A percentile compares a stretch with the other conserved stretches of the same genome.
Conservation (phyloP, 2,329 filamentous ascomycete genomes). For the Trichophyton benhamiae region DNA sequence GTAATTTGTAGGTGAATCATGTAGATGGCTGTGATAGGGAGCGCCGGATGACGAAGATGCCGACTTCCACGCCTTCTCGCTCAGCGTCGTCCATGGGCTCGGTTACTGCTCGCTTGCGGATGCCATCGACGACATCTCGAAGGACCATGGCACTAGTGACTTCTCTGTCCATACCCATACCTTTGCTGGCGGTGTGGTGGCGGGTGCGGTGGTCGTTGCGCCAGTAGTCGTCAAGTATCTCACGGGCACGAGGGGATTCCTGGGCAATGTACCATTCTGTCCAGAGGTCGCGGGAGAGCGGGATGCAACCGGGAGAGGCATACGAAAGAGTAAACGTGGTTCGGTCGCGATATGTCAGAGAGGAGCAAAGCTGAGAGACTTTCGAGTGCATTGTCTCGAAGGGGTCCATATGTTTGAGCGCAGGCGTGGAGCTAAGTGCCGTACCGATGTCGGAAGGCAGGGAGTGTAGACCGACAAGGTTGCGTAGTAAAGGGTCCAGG, state of each 20-base stretch:
- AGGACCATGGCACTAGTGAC: conserved; percentile 45
- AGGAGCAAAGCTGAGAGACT: conserved; percentile 29
- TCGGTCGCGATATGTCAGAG: conserved; percentile 19
- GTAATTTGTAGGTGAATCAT: not conserved
- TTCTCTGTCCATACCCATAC: conserved; percentile 21
- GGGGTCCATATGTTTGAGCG: conserved; percentile 43
- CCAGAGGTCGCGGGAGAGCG: conserved; percentile 44
- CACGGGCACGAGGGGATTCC: conserved; percentile 47
- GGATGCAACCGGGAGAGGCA: conserved; percentile 39
- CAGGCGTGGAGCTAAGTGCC: conserved; percentile 42
- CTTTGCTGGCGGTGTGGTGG: conserved; percentile 19
- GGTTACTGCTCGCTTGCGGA: conserved; percentile 36
- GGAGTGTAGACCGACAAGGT: conserved; percentile 46
- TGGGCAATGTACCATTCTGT: conserved; percentile 54
- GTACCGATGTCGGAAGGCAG: conserved; percentile 46
- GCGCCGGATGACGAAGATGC: conserved; percentile 39
- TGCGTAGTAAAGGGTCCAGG: conserved; percentile 48
- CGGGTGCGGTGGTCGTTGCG: conserved; percentile 23
- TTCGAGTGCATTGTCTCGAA: conserved; percentile 40
- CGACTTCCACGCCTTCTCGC: conserved; percentile 34
- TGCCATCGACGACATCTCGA: conserved; percentile 46
- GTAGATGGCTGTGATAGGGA: conserved; percentile 14
- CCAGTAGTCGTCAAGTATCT: conserved; percentile 34
- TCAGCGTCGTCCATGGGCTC: conserved; percentile 25
- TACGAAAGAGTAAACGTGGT: conserved; percentile 37